Evolutionary conservation across 164 flowering plant species (phyloP).

Genomic region (Stephania cephalantha): DNA sequence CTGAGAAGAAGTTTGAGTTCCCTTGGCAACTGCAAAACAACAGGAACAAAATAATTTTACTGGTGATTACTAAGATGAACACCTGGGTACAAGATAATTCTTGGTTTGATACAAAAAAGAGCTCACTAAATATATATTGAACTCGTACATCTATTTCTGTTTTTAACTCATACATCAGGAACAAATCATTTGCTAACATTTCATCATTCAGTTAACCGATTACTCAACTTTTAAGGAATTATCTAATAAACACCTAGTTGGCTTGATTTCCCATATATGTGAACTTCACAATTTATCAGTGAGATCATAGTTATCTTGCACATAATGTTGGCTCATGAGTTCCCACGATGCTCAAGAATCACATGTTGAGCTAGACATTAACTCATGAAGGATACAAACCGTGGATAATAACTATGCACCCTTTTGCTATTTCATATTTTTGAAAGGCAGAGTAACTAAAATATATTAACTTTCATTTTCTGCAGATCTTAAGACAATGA

Average conservation of each 20-base stretch:
- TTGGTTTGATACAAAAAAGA: too few relatives aligned
- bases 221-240: background rate
- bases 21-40: conserved; percentile 3
- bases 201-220: background rate
- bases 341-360: background rate
- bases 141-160: background rate
- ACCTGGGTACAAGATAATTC: background rate
- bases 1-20: conserved; percentile 1
- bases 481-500: background rate
- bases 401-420: background rate
- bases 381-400: background rate
- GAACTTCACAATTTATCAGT: background rate
- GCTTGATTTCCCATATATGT: background rate
- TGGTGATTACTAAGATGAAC: background rate
- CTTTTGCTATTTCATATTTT: background rate
- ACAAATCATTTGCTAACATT: background rate
- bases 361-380: background rate
- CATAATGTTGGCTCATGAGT: background rate
- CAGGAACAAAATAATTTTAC: background rate
- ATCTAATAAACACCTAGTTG: background rate
- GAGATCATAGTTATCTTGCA: background rate
- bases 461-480: background rate
- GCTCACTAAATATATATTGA: background rate
- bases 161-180: background rate
- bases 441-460: background rate